Evolutionary conservation across 1,139 yeast genomes (phyloP).

Genomic region (Geotrichum bryndzae): DNA sequence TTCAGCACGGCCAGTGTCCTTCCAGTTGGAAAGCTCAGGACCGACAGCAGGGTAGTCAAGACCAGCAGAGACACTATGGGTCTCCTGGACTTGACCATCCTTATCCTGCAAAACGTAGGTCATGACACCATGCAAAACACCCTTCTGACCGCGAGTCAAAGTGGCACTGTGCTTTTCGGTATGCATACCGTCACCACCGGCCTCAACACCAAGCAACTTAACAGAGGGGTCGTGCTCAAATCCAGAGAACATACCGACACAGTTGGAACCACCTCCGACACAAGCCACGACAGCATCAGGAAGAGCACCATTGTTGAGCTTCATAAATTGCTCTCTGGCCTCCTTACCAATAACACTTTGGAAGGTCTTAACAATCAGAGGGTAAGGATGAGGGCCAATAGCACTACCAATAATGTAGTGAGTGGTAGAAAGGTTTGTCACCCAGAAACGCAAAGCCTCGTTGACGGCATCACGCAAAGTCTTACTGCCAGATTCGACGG

Average conservation of each 20-base stretch:
- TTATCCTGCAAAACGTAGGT: conserved; percentile 84
- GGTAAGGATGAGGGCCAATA: conserved; percentile 98
- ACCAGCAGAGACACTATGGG: conserved; percentile 98
- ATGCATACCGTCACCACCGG: conserved; percentile 96
- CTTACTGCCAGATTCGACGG: conserved; percentile 91
- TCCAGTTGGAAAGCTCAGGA: conserved; percentile 96
- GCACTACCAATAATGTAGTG: conserved; percentile 97
- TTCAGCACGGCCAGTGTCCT: conserved; percentile 83
- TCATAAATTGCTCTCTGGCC: conserved; percentile 83
- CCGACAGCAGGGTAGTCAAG: conserved; percentile 99
- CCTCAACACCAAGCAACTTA: conserved; percentile 87
- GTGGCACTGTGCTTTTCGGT: conserved; percentile 89
- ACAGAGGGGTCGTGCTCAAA: conserved; percentile 78
- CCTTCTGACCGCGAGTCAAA: conserved; percentile 84
- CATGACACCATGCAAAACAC: conserved; percentile 97
- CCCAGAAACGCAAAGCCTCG: conserved; percentile 96
- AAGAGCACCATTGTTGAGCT: conserved; percentile 67
- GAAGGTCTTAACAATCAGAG: conserved; percentile 95
- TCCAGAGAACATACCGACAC: conserved; percentile 93
- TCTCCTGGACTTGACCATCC: conserved; percentile 96
- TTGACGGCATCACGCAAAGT: conserved; percentile 97
- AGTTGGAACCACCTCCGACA: conserved; percentile 98
- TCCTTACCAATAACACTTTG: conserved; percentile 95
- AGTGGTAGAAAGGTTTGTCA: conserved; percentile 73
- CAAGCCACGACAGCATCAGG: conserved; percentile 96